Conservation (phyloP, 2,329 filamentous ascomycete genomes). For the Colletotrichum gigasporum region DNA sequence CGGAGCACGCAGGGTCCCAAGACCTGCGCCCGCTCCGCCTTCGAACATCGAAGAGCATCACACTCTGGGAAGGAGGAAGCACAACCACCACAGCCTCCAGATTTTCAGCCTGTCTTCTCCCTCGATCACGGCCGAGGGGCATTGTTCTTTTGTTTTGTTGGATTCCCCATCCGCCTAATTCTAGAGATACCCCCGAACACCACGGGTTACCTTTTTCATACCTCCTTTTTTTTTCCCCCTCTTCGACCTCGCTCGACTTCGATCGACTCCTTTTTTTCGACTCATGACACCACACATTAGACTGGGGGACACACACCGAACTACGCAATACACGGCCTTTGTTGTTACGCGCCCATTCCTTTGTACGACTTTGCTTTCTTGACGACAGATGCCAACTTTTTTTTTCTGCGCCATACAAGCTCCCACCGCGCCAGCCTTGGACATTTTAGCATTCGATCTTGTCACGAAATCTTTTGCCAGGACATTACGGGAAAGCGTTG, state of each 20-base stretch:
- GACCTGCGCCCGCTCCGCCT: conserved; percentile 9
- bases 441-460: background rate
- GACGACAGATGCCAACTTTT: background rate
- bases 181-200: conserved; percentile 35
- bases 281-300: conserved; percentile 28
- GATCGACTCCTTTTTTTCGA: conserved; percentile 18
- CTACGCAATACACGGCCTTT: conserved; percentile 25
- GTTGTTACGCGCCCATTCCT: background rate
- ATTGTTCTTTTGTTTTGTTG: conserved; percentile 21
- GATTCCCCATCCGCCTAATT: conserved; percentile 31
- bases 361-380: conserved; percentile 7
- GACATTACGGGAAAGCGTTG: background rate
- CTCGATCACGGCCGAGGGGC: conserved; percentile 5
- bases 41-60: background rate
- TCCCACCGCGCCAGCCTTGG: background rate
- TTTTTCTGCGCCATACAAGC: background rate
- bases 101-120: background rate
- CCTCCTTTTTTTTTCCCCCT: conserved; percentile 3
- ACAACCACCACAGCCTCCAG: background rate
- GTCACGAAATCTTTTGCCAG: background rate
- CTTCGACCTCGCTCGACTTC: conserved; percentile 2
- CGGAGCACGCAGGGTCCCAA: conserved; percentile 7
- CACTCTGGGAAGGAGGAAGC: conserved; percentile 1
- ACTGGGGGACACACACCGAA: conserved; percentile 17
- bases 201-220: conserved; percentile 22